Base-by-base conservation (phyloP, 768 basidiomycete species). In the Suillus subalutaceus region DNA sequence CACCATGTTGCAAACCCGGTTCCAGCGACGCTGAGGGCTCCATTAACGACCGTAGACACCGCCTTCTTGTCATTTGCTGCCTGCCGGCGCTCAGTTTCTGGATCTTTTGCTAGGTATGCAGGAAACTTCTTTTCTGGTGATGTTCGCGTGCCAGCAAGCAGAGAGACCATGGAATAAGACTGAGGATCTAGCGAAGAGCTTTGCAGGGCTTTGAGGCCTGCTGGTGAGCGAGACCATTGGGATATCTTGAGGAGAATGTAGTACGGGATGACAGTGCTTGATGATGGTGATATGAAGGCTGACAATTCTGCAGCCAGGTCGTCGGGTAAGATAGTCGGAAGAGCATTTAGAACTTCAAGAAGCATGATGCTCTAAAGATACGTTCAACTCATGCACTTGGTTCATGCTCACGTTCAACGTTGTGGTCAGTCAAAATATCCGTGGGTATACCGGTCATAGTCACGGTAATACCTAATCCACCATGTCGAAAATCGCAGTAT, bases 131-230 rank as follows among this genome's bases (percentile, higher is more conserved):
- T 85, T 65, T 91, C 87, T 26, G 93, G 93, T 7, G 91, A 92
- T n/a, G 92, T 89, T 53, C 83, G 85, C 7, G 89, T 84, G 44
- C 93, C 93, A 18, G 93, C 92, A 6, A 95, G 85, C 43, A 95
- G 80, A 23, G 91, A 79, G 46, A 93, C 79, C 87, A 92, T 93
- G 7, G 83, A 79, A 73, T 91, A 94, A 16, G 84, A 79, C 26
- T 78, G 77, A 6, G 86, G 79, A 65, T 87, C 77, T 57, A 93
- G 79, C 7, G 79, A 78, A 43, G 67, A 74, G 70, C 62, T 86
- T 79, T 59, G 74, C 70, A 86, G 73, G 4, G 77, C 71, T 0
- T 65, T 65, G 43, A 69, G 72, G 8, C 87, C 91, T 56, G 78
- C 76, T 6, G 79, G 70, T 37, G 90, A 83, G 53, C 88, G 86